Evolutionary conservation across 164 flowering plant species (phyloP), one percentile per base, ranked within the genome.

Genomic region (Litsea cubeba): DNA sequence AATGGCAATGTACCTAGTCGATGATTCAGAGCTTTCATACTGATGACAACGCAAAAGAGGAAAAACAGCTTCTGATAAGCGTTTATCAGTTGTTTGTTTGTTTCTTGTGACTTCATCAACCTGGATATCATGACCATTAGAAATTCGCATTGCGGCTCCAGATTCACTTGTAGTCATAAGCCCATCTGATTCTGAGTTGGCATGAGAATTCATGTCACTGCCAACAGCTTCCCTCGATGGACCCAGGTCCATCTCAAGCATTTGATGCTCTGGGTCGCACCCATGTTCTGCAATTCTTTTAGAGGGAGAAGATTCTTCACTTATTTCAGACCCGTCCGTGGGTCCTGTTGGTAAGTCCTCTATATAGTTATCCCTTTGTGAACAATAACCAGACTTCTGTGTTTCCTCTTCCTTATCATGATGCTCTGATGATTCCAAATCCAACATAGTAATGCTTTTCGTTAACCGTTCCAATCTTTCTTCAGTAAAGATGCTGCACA

Each of bases 21-120:
- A 91, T 76, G 98, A 92, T 66, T 95, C 99, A 65, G 97, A 95
- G 82, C 95, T 92, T 82, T 92, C 97, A 80, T 82, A 87, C 65
- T 85, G 95, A 63, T 85, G 85, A 80, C 73, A 82, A 57, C 91
- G 86, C 62, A 91, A 74, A 72, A 93, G 84, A 8, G 94, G 97
- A 63, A 84, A 79, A 78, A 89, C 86, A 71, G 92, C 83, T 82
- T 79, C 84, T 18, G 94, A 89, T 50, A 89, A 73, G 71, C 76
- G 82, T 74, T 76, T 89, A 73, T 91, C 97, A 46, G 69, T 75
- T 66, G 73, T 69, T 77, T 86, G 89, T 67, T 87, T 87, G 76
- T 68, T 82, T 15, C 75, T 69, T 12, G 67, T 35, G 25, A 40
- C 63, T 70, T 85, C 87, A 76, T 81, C 86, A 74, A 65, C 79